Evolutionary conservation across 2,329 filamentous ascomycete genomes (phyloP).

Genomic region (Madurella fahalii): DNA sequence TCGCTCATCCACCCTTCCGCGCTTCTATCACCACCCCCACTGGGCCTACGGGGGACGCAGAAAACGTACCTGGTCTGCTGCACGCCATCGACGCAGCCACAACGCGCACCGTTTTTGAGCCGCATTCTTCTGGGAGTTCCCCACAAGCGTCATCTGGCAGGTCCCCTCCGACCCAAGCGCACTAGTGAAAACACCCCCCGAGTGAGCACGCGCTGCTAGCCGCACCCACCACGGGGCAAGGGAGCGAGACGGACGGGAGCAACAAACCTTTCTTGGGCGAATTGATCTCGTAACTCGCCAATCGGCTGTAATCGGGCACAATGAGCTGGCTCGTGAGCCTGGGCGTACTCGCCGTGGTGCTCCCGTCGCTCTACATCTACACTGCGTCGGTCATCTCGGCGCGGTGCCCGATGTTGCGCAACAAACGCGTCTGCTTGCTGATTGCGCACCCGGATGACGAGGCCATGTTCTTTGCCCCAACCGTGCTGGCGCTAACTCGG

Average conservation of each 20-base stretch:
- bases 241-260: not conserved
- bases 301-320: slow-evolving; percentile 4
- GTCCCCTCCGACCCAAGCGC: no score
- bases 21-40: no score
- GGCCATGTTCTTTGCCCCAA: slow-evolving; percentile 98
- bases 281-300: not conserved
- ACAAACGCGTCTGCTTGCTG: slow-evolving; percentile 85
- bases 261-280: not conserved
- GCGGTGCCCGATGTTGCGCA: slow-evolving; percentile 62
- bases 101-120: no score
- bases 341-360: slow-evolving; percentile 38
- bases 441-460: slow-evolving; percentile 98
- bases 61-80: no score
- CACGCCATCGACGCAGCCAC: no score
- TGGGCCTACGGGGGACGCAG: no score
- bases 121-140: no score
- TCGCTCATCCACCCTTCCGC: no score
- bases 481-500: slow-evolving; percentile 75
- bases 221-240: not conserved
- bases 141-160: no score
- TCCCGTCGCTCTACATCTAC: slow-evolving; percentile 51
- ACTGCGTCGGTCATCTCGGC: slow-evolving; percentile 43
- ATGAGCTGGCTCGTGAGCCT: slow-evolving; percentile 30
- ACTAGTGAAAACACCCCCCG: no score
- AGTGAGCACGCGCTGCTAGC: no score